Conservation (phyloP, 2,329 filamentous ascomycete genomes). For the Escovopsis sp. region DNA sequence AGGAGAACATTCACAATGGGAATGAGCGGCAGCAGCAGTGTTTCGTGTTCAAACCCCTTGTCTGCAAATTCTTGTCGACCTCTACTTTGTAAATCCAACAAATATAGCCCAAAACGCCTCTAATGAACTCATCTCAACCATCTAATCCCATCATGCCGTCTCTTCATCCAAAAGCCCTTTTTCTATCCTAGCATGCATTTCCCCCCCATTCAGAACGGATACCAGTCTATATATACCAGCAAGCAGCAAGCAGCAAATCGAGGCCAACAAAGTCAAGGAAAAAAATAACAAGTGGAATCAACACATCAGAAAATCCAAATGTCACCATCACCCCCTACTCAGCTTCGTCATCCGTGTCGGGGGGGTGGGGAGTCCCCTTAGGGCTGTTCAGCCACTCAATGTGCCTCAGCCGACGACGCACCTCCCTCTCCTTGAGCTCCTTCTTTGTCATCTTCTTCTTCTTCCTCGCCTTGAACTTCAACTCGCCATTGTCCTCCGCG, state of each 20-base stretch:
- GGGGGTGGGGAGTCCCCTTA: constrained; percentile 67
- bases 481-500: constrained; percentile 60
- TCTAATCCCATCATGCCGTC: background rate
- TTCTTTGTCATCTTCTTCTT: constrained; percentile 99
- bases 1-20: too few species aligned
- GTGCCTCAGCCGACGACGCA: constrained; percentile 72
- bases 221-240: background rate
- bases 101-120: background rate
- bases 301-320: too few species aligned
- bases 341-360: constrained; percentile 63
- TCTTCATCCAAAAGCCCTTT: background rate
- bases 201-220: background rate
- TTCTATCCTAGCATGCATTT: background rate
- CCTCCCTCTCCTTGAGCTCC: constrained; percentile 87
- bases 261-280: background rate
- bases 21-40: too few species aligned
- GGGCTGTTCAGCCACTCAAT: constrained; percentile 72
- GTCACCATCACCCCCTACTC: background rate
- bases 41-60: too few species aligned
- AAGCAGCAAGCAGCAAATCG: background rate
- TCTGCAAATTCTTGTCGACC: too few species aligned
- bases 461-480: constrained; percentile 83
- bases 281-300: background rate
- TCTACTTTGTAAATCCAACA: too few species aligned
- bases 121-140: background rate